phyloP scores from a whole-genome alignment of 2,329 filamentous ascomycete species.

The Penicillium occitanis region DNA sequence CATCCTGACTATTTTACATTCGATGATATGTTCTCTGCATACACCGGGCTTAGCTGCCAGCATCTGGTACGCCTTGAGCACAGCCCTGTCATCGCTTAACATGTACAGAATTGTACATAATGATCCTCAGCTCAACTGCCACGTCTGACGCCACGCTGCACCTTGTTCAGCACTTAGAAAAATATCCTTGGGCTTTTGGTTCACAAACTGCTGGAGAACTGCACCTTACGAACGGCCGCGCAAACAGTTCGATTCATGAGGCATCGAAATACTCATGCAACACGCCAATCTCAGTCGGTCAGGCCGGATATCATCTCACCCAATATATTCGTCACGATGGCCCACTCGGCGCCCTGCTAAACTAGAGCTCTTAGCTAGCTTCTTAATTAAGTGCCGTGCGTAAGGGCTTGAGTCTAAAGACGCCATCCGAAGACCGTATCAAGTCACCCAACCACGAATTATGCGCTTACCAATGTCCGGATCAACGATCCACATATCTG shows the following conservation, averaged over 20 bases:
- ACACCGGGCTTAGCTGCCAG: not conserved
- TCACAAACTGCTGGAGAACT: not conserved
- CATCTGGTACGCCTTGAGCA: not conserved
- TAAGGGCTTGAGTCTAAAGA: conserved; percentile 10
- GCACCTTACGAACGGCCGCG: not conserved
- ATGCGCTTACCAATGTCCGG: not conserved
- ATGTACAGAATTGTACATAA: not conserved
- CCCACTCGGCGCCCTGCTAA: not conserved
- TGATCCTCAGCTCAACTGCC: conserved; percentile 5
- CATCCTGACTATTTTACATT: not conserved
- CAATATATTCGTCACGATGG: conserved; percentile 14
- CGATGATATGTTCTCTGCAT: conserved; percentile 4
- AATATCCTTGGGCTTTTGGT: not conserved
- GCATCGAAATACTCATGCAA: not conserved
- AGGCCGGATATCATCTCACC: not conserved
- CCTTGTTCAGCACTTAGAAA: not conserved
- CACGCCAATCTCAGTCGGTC: not conserved
- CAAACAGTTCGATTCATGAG: not conserved
- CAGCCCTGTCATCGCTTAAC: conserved; percentile 8
- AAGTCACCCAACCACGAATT: not conserved
- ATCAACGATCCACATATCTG: not conserved
- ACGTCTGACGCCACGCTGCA: conserved; percentile 11
- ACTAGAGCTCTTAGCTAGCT: not conserved
- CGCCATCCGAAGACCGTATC: conserved; percentile 5
- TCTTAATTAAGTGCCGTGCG: conserved; percentile 4